A percentile compares a stretch with the other conserved stretches of the same genome.
Evolutionary conservation across 176 grass and related monocot genomes (phyloP).

Genomic region (Phragmites australis): DNA sequence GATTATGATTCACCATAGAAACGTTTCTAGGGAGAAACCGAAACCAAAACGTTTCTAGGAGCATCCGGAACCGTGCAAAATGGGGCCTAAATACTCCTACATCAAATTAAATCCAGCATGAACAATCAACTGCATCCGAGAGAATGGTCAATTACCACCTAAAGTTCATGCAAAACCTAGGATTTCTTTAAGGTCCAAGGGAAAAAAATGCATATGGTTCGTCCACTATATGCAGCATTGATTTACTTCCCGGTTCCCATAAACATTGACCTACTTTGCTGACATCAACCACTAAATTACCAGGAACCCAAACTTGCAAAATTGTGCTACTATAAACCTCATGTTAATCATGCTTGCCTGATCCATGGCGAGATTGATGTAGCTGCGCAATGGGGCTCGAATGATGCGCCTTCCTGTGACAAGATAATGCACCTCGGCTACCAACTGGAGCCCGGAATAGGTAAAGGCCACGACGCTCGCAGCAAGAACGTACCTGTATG

Average conservation of each 20-base stretch:
- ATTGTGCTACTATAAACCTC: not conserved
- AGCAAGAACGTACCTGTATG: slow-evolving; percentile 64
- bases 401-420: slow-evolving; percentile 50
- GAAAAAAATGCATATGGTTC: not conserved
- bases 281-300: not conserved
- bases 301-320: not conserved
- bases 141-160: not conserved
- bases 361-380: slow-evolving; percentile 75
- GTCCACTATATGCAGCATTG: not conserved
- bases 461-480: slow-evolving; percentile 63
- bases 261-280: not conserved
- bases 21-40: no score
- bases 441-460: slow-evolving; percentile 72
- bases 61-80: no score
- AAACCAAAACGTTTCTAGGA: no score
- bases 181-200: not conserved
- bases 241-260: not conserved
- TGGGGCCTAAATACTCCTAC: not conserved
- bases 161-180: not conserved
- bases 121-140: not conserved
- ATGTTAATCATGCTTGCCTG: slow-evolving; percentile 56
- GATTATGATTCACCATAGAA: no score
- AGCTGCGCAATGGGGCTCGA: slow-evolving; percentile 35
- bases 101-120: not conserved
- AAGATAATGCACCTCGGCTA: slow-evolving; percentile 43